Evolutionary conservation across 305 asterid species (phyloP).

Genomic region (Fraxinus latifolia): DNA sequence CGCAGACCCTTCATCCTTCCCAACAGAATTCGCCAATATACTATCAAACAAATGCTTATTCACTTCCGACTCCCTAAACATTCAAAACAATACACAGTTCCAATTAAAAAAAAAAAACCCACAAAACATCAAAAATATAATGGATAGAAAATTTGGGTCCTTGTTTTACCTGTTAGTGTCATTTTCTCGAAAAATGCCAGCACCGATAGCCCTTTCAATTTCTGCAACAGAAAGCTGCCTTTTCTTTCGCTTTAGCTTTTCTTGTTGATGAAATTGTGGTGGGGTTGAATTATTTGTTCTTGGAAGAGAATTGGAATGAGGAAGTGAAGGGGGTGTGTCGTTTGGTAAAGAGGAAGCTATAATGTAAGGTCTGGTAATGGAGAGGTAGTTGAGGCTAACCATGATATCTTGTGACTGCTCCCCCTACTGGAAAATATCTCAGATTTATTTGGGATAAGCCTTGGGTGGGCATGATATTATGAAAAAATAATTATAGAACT

Average conservation of each 20-base stretch:
- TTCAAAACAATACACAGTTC: neutral
- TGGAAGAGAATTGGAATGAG: slow-evolving; percentile 20
- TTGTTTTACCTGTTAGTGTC: slow-evolving; percentile 44
- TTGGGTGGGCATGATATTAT: neutral
- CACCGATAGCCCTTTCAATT: slow-evolving; percentile 77
- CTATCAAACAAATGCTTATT: slow-evolving; percentile 40
- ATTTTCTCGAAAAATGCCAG: slow-evolving; percentile 63
- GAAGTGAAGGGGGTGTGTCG: slow-evolving; percentile 33
- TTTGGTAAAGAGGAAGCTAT: slow-evolving; percentile 38
- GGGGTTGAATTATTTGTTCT: slow-evolving; percentile 16
- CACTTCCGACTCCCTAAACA: slow-evolving; percentile 39
- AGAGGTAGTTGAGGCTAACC: slow-evolving; percentile 42
- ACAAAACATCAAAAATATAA: neutral
- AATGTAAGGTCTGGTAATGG: slow-evolving; percentile 35
- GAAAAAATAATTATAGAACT: too few species aligned
- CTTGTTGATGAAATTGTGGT: slow-evolving; percentile 6
- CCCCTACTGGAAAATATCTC: neutral
- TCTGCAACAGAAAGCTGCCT: slow-evolving; percentile 53
- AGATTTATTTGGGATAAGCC: neutral
- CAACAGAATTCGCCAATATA: slow-evolving; percentile 44
- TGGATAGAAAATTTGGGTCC: neutral
- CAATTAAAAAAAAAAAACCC: neutral
- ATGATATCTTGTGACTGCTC: slow-evolving; percentile 22
- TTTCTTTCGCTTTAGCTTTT: slow-evolving; percentile 26
- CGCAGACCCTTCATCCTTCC: slow-evolving; percentile 53